These are phyloP conservation scores for Teratosphaeriaceae sp. DNA, from an alignment of 2,329 filamentous ascomycete genomes.

Conservation along the genomic window DNA sequence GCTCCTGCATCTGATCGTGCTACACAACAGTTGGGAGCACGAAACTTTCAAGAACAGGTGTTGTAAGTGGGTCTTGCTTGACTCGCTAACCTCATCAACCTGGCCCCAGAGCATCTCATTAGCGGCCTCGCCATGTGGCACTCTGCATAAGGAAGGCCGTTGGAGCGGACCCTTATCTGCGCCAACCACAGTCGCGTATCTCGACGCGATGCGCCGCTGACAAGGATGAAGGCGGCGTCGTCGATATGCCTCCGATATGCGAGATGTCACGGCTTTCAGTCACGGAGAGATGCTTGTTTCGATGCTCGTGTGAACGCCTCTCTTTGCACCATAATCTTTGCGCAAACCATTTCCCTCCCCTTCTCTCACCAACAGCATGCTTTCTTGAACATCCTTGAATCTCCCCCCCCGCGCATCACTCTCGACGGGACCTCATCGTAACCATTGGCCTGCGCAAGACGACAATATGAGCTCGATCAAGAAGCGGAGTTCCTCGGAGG, in stretches of 20 bases:
- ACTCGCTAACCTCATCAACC: no score
- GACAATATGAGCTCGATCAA: background rate
- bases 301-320: background rate
- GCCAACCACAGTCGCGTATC: conserved; percentile 3
- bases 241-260: background rate
- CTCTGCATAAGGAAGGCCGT: conserved; percentile 1
- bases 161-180: conserved; percentile 1
- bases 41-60: no score
- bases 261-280: background rate
- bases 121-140: no score
- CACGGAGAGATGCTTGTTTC: background rate
- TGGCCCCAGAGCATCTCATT: no score
- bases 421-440: background rate
- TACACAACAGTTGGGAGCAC: no score
- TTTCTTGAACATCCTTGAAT: background rate
- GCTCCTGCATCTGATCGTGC: no score
- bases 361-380: no score
- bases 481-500: conserved; percentile 1
- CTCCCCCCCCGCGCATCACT: background rate
- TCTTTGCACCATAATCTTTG: background rate
- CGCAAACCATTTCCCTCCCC: background rate
- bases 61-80: no score
- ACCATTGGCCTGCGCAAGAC: no score
- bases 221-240: conserved; percentile 1
- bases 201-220: background rate